A percentile compares a stretch with the other conserved stretches of the same genome.
Conservation (phyloP, 805 yeast species). For the Candida succiphila region DNA sequence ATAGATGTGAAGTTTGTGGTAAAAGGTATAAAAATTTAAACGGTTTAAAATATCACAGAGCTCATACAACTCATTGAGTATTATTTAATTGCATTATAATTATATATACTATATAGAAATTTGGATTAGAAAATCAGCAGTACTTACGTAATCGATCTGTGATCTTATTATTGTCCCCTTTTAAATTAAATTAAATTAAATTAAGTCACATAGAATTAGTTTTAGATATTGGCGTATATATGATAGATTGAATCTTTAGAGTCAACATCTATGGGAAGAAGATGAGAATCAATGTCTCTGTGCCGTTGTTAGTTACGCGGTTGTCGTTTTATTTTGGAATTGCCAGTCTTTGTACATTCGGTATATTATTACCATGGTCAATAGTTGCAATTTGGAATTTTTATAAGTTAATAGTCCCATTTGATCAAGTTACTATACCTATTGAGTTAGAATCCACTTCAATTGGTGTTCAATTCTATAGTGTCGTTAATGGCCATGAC, state of each 20-base stretch:
- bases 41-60: constrained; percentile 94
- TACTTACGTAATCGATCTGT: too few species aligned
- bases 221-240: too few species aligned
- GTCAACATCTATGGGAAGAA: not conserved
- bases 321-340: not conserved
- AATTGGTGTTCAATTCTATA: not conserved
- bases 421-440: not conserved
- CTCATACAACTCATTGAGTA: constrained; percentile 85
- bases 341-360: too few species aligned
- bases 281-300: constrained; percentile 1
- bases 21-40: constrained; percentile 92
- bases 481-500: not conserved
- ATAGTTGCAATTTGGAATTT: constrained; percentile 14
- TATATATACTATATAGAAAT: not conserved
- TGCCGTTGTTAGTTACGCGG: not conserved
- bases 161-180: too few species aligned
- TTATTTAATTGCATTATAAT: not conserved
- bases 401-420: constrained; percentile 15
- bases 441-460: not conserved
- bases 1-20: constrained; percentile 97
- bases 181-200: too few species aligned
- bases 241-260: too few species aligned
- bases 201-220: too few species aligned
- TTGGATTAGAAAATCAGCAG: not conserved
- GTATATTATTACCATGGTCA: constrained; percentile 15